Base-by-base conservation (phyloP, 805 yeast genomes). In the Saccharomyces kudriavzevii region DNA sequence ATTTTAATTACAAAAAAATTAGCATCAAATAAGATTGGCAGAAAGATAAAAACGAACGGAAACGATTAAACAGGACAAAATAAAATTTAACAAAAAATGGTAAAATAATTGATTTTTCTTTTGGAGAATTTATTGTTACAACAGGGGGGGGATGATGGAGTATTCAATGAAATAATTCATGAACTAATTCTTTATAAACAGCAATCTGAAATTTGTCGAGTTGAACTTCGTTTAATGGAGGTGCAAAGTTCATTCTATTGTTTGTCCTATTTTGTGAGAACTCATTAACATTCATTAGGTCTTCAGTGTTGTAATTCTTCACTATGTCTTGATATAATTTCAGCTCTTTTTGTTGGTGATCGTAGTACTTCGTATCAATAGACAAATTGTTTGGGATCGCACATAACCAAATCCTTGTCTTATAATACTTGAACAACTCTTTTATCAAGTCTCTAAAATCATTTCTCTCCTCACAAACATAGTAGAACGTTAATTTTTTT, bases 351-450 rank as follows among this genome's bases (percentile, higher is more conserved):
- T 61, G 65, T 22, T 66, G 61, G n/a, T 56, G 52, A 52, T 67
- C 65, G 52, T 69, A 68, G 47, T 66, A 66, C 52, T 67, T 67
- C 11, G 59, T 50, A 47, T 67, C 69, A 47, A 69, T 67, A 1
- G 60, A 59, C 47, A 69, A 50, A 54, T 68, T 68, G 48, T 68
- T 69, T 24, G 69, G 73, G 27, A 85, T 86, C 0, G 94, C 91
- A 74, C 91, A 85, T 69, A 87, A 72, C 94, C 95, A 87, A 58
- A 86, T 86, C 62, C 92, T 75, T 0, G 91, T 85, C 69, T 86
- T 86, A 73, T 84, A 86, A 55, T 84, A 81, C 64, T 84, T 82
- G 74, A 85, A 86, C 29, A 86, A 70, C 62, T 86, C 92, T 55
- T 85, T 81, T 52, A 85, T 85, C 62, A 86, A 74, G 48, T 81